These are phyloP conservation scores for Phytophthora ohioensis DNA, from an alignment of 352 stramenopile species.

Conservation along the genomic window DNA sequence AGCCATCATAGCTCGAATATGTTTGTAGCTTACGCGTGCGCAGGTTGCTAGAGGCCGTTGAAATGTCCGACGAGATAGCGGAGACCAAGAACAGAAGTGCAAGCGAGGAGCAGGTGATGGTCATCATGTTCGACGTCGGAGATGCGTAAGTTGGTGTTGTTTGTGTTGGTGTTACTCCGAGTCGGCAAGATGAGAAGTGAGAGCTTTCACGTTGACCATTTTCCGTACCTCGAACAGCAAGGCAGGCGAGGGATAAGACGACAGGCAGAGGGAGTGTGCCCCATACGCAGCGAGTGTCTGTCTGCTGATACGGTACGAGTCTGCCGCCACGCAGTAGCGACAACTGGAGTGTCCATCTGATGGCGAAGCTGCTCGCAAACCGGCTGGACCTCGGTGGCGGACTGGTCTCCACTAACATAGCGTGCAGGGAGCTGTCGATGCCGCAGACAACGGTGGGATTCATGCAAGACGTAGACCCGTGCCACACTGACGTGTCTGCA, in stretches of 20 bases:
- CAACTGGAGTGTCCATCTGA: constrained; percentile 24
- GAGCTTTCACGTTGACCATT: constrained; percentile 1
- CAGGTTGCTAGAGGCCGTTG: constrained; percentile 24
- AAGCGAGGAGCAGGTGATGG: constrained; percentile 30
- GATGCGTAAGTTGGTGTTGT: background rate
- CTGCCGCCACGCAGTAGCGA: constrained; percentile 9
- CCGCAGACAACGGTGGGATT: constrained; percentile 20
- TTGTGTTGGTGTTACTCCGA: constrained; percentile 18
- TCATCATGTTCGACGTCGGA: constrained; percentile 32
- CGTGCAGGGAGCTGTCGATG: constrained; percentile 7
- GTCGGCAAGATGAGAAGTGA: constrained; percentile 32
- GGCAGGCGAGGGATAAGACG: constrained; percentile 28
- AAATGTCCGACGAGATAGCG: constrained; percentile 21
- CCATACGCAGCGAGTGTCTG: constrained; percentile 16
- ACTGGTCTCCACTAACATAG: constrained; percentile 13
- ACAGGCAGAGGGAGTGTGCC: constrained; percentile 31
- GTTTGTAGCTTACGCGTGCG: constrained; percentile 40
- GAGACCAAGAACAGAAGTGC: constrained; percentile 28
- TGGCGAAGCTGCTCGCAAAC: constrained; percentile 32
- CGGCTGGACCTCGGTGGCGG: constrained; percentile 20
- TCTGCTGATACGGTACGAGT: constrained; percentile 25
- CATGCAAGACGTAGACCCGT: constrained; percentile 11
- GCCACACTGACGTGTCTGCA: constrained; percentile 4
- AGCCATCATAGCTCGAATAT: constrained; percentile 38
- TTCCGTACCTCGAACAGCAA: constrained; percentile 32